Conservation (phyloP, 306 rosid genomes). For the Dalbergia oliveri region DNA sequence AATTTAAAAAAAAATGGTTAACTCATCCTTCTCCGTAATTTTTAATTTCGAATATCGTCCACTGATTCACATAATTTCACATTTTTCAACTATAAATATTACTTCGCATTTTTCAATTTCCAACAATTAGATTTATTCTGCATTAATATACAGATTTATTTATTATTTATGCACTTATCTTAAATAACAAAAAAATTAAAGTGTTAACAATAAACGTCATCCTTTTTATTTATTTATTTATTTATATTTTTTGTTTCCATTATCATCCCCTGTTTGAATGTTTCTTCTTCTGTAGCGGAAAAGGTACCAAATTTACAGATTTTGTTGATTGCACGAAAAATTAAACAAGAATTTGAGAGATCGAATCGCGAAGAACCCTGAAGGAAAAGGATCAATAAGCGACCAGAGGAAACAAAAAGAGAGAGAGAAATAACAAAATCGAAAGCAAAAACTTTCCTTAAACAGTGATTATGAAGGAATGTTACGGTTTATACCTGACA, state of each 20-base stretch:
- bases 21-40: background rate
- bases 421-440: background rate
- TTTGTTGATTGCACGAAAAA: background rate
- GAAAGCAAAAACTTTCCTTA: background rate
- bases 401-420: background rate
- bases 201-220: background rate
- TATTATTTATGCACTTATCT: too few relatives aligned
- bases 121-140: too few relatives aligned
- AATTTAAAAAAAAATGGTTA: too few relatives aligned
- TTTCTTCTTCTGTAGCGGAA: conserved; percentile 1
- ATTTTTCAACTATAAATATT: too few relatives aligned
- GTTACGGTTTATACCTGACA: conserved; percentile 78
- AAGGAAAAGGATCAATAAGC: conserved; percentile 27
- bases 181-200: too few relatives aligned
- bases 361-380: conserved; percentile 4
- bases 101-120: too few relatives aligned
- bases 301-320: background rate
- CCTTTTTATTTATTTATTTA: background rate
- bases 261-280: background rate
- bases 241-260: background rate
- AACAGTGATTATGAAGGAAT: conserved; percentile 45
- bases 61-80: too few relatives aligned
- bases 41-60: background rate
- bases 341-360: background rate
- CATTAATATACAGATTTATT: background rate